Evolutionary conservation across 371 early-diverging fungal species (phyloP), one percentile per base, ranked within the genome.

Genomic region (Actinomucor elegans): DNA sequence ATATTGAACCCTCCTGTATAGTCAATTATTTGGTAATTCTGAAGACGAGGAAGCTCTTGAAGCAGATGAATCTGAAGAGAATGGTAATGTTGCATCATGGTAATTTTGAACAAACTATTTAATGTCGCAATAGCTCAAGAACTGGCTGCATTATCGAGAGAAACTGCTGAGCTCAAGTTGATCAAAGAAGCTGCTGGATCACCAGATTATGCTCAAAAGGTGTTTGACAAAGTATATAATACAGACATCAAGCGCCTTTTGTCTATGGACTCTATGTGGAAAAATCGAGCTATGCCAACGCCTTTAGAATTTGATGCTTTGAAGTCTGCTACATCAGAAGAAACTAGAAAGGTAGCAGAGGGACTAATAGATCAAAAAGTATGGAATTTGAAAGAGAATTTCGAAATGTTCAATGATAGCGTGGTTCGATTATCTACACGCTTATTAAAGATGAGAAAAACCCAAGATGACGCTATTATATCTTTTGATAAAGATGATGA

Each of bases 401-500:
- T 79, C 45, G 48, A 72, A 14, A 63, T 80, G 24, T 87, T 85
- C 52, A 61, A 70, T 40, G 67, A 77, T 34, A 85, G 86, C 52
- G 55, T 78, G 17, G 53, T 57, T 9, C 47, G 63, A 41, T 56
- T 86, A 35, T 72, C 80, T 0, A 27, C 46, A 12, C 60, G 81
- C n/a, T 52, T 84, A 10, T 38, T 76, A 17, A 55, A 66, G 2
- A 69, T 65, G 24, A 69, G 70, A 33, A 44, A 62, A 31, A 51
- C 48, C 3, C 79, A 85, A 36, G 56, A 78, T 1, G 76, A 80
- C 24, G 76, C 74, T 9, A 58, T 61, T 2, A 50, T 96, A 36
- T 47, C 71, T 0, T 97, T 97, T 73, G 96, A 97, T 68, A 97
- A 99, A 77, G 97, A 98, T 73, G 97, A 97, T 58, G 80, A 88